These are phyloP conservation scores for Mycena sanguinolenta DNA, from an alignment of 768 basidiomycete genomes.

Conservation along the genomic window DNA sequence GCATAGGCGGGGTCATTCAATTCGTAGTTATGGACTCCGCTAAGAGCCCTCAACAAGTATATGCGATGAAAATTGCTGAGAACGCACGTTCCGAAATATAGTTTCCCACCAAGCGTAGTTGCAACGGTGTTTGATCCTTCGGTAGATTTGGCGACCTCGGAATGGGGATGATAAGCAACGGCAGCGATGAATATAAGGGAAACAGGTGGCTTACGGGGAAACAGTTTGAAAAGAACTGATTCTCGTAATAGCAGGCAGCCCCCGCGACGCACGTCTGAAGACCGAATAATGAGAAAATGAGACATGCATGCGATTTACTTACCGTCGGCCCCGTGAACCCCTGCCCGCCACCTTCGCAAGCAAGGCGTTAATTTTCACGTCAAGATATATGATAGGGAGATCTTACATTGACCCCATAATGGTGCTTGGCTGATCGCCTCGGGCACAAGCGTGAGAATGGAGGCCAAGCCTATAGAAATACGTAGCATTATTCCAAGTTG, in stretches of 20 bases:
- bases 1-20: constrained; percentile 48
- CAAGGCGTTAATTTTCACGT: background rate
- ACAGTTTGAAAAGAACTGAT: constrained; percentile 25
- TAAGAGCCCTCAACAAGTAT: background rate
- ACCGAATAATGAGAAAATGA: no score
- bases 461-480: background rate
- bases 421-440: constrained; percentile 3
- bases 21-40: constrained; percentile 59
- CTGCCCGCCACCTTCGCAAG: constrained; percentile 16
- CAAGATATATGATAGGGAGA: background rate
- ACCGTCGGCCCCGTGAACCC: constrained; percentile 25
- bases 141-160: constrained; percentile 27
- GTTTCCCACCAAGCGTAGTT: constrained; percentile 51
- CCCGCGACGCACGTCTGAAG: constrained; percentile 13
- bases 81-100: constrained; percentile 56
- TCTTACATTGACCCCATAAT: constrained; percentile 23
- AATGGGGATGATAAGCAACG: background rate
- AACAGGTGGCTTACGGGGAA: background rate
- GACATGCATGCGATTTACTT: no score
- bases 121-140: constrained; percentile 51
- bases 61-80: no score
- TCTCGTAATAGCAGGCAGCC: background rate
- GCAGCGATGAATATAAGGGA: background rate
- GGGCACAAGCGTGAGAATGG: constrained; percentile 9
- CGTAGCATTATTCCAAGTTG: background rate